Evolutionary conservation across 352 stramenopile species (phyloP), one percentile per base, ranked within the genome.

Genomic region (Phytophthora capsici): DNA sequence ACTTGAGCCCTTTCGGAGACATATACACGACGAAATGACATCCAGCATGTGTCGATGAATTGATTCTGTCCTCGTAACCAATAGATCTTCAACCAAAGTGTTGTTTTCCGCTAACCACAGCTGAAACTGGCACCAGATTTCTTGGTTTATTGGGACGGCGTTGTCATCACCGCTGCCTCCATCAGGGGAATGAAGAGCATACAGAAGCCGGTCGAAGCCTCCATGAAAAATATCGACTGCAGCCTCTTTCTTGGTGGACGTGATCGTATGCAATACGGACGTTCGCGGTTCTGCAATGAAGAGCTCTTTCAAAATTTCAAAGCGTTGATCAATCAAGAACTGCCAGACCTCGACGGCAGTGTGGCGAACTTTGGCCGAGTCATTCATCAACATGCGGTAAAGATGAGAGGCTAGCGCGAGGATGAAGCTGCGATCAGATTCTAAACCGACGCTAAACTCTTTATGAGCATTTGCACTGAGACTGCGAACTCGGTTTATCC

Each of bases 61-160:
- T 0, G 82, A 56, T 48, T 93, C 78, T 1, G 86, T 91, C 41
- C 81, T 77, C 6, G 71, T 49, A 14, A 91, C 16, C n/a, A 94
- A 80, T 16, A 93, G 30, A 34, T 94, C 84, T n/a, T 85, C 79
- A 9, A 94, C 66, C 3, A 89, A 49, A 7, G 79, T 60, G 22
- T 74, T 75, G 38, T 91, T 85, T 19, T 90, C 82, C 1, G 78
- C 86, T 10, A 94, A 63, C 86, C 86, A 94, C n/a, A 82, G 63
- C n/a, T 89, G 82, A 41, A 94, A 94, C 44, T 90, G 78, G 10
- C 88, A 67, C 84, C 84, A 92, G 17, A 74, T 86, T 12, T 92
- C 81, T 50, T 77, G 71, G 23, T 75, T 90, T 0, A 77, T 26
- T 17, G 22, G 44, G 14, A 46, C 17, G 40, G 48, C 20, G 4